Percentiles rank a stretch among this genome's conserved stretches.
Evolutionary conservation across 2,329 filamentous ascomycete species (phyloP).

Genomic region (Colletotrichum siamense): DNA sequence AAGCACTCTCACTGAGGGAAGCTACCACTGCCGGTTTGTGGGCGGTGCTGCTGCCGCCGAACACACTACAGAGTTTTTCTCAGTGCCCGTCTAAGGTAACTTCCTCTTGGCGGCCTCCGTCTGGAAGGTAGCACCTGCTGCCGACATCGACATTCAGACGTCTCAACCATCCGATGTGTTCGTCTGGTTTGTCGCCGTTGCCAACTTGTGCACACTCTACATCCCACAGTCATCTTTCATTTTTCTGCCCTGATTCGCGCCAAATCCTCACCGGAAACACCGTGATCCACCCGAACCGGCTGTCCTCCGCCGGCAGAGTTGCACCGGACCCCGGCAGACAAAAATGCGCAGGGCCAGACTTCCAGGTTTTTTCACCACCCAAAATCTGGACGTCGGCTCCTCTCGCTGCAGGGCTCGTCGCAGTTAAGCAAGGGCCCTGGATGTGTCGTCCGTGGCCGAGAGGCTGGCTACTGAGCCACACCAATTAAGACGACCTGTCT

Average conservation of each 20-base stretch:
- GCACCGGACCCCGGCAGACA: slow-evolving; percentile 9
- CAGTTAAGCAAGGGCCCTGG: background rate
- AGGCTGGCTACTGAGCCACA: background rate
- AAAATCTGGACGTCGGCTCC: background rate
- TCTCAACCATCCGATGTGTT: background rate
- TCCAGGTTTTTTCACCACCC: slow-evolving; percentile 13
- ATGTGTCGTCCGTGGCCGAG: background rate
- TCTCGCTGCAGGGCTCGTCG: slow-evolving; percentile 13
- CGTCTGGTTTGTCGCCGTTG: background rate
- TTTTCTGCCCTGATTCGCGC: slow-evolving; percentile 13
- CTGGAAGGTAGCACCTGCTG: background rate
- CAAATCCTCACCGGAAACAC: slow-evolving; percentile 2
- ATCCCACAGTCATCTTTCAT: background rate
- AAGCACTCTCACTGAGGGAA: background rate
- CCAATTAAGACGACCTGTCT: background rate
- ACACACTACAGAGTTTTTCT: background rate
- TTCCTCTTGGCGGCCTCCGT: slow-evolving; percentile 5
- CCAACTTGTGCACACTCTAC: background rate
- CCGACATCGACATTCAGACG: background rate
- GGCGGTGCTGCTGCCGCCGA: background rate
- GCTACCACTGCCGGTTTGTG: background rate
- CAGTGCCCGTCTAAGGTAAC: background rate
- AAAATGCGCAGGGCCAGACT: background rate
- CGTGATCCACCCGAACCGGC: background rate
- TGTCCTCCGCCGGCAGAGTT: slow-evolving; percentile 10